Base-by-base conservation (phyloP, 257 asterid genomes). In the Petrea volubilis region DNA sequence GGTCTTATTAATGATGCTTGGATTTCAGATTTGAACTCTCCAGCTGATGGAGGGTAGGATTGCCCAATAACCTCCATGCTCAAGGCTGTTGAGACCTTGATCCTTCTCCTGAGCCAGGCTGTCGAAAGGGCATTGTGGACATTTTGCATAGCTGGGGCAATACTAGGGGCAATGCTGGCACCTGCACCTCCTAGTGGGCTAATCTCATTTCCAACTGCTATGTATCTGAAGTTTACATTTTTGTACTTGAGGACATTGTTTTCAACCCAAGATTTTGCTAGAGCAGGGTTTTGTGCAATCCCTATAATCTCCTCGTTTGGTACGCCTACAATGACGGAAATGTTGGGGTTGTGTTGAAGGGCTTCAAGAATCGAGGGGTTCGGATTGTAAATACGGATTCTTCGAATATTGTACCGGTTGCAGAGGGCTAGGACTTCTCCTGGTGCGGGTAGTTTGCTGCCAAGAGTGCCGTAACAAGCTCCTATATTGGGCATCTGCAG, bases 191-290 rank as follows among this genome's bases (percentile, higher is more conserved):
- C n/a, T n/a, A n/a, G n/a, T n/a, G n/a, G n/a, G n/a, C n/a, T 81
- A 84, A 80, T 60, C 36, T 82, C 87, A 23, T 87, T 85, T 0
- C 87, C 88, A 1, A 82, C 86, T 3, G 79, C 64, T 0, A 84
- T 62, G 53, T 47, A 84, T 1, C 36, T 34, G 38, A 87, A 56
- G 8, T 58, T 60, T 3, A 86, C 78, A 0, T 57, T 52, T 0
- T 0, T 4, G 11, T 40, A 44, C 14, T 28, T 78, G 2, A 78
- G 69, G 47, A 84, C 41, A 20, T 80, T 66, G 24, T 63, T 66
- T 0, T 14, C 20, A 1, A 84, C 78, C 90, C 92, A 84, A 0
- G 78, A 67, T 20, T 3, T 21, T 3, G 89, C 89, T 12, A 59
- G 52, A 0, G 21, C 5, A 0, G 68, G 43, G 2, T 56, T 40